A percentile compares a stretch with the other conserved stretches of the same genome.
Conservation (phyloP, 1,284 basidiomycete genomes). For the Sporisorium iseilematis-ciliati region DNA sequence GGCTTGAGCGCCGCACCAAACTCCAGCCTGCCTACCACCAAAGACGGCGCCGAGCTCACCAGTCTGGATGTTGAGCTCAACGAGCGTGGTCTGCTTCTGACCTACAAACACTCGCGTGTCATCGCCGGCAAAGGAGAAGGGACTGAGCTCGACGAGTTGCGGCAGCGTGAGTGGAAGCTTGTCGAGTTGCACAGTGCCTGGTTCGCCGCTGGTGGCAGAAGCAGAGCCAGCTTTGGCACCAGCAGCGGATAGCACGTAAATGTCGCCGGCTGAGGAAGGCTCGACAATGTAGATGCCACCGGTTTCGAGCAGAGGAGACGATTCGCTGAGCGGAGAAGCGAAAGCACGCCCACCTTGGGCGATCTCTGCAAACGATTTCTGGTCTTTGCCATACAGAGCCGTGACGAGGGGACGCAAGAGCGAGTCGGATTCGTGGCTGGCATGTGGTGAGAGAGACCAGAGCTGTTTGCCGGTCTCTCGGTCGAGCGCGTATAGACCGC, state of each 20-base stretch:
- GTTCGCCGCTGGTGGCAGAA: constrained; percentile 19
- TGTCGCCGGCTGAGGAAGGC: constrained; percentile 83
- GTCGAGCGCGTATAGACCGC: constrained; percentile 87
- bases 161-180: constrained; percentile 86
- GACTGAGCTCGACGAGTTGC: constrained; percentile 87
- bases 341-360: constrained; percentile 41
- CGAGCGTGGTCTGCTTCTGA: constrained; percentile 82
- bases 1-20: constrained; percentile 46
- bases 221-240: constrained; percentile 11
- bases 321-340: constrained; percentile 30
- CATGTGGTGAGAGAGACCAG: constrained; percentile 56
- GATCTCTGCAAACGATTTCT: constrained; percentile 59
- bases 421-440: constrained; percentile 46
- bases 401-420: constrained; percentile 58
- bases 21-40: constrained; percentile 70
- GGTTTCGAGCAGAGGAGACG: constrained; percentile 72
- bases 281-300: constrained; percentile 89
- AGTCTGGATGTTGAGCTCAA: constrained; percentile 84
- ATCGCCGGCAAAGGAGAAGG: constrained; percentile 81
- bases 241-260: constrained; percentile 80
- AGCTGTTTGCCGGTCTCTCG: constrained; percentile 76
- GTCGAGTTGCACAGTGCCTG: constrained; percentile 71
- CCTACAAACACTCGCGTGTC: constrained; percentile 84
- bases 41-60: constrained; percentile 83
- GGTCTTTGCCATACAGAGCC: constrained; percentile 56